Base-by-base conservation (phyloP, 192 early-diverging fungal genomes). In the Phycomyces nitens region DNA sequence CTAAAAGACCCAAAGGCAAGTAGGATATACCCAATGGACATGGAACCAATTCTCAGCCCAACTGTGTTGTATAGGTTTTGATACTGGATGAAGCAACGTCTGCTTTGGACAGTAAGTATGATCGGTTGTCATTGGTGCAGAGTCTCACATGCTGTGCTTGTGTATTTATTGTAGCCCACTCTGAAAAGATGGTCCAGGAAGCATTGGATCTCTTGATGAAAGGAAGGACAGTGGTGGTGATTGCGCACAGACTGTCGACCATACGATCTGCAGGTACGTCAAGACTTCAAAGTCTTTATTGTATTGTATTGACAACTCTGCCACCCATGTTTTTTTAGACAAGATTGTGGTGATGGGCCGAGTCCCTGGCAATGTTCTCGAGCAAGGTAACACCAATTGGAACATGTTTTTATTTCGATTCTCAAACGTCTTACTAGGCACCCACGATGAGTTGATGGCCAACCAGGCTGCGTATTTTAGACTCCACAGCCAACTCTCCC, bases 161-260 rank as follows among this genome's bases (percentile, higher is more conserved):
- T 24, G 9, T 7, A 10, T 42, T 40, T 51, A 40, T 44, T 53
- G 5, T 71, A 77, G 75, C 87, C 21, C 82, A 86, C 60, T 86
- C 84, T 61, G 89, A 89, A 65, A 69, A 81, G 18, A 56, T 89
- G 21, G 89, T 94, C 12, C 90, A 92, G 73, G 75, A 75, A 39
- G 89, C 92, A 5, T 65, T 94, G 12, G 92, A 94, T 65, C 68
- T 71, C 7, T 74, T 89, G 34, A 81, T 86, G 75, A 65, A 82
- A 27, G 89, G 88, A 51, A 79, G 92, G 42, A 95, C 94, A 0
- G 90, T 91, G 38, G 79, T 95, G 57, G 83, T 91, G 7, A 89
- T 95, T 75, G 94, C 94, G 3, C 83, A 93, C 66, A 82, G 93
- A 39, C 73, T 95, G 54, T 85, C 85, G 18, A 95, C 94, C 7